phyloP scores from a whole-genome alignment of 176 grass and related monocot genomes.

The Oryza nivara region DNA sequence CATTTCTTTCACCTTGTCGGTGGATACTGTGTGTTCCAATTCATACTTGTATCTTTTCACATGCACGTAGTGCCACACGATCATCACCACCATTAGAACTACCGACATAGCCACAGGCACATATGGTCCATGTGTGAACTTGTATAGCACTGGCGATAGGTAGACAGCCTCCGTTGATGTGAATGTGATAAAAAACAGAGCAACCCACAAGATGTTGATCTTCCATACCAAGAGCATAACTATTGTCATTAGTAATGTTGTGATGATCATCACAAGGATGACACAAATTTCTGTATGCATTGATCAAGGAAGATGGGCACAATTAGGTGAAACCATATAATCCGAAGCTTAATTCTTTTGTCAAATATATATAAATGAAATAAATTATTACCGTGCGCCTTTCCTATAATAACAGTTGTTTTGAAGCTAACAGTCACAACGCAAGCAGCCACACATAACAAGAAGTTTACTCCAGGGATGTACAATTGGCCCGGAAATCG shows the following conservation, averaged over 20 bases:
- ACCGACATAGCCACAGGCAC: slow-evolving; percentile 40
- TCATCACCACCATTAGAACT: slow-evolving; percentile 45
- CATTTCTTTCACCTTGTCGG: slow-evolving; percentile 8
- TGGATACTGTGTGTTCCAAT: slow-evolving; percentile 34
- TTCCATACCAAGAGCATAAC: slow-evolving; percentile 63
- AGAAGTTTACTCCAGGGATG: slow-evolving; percentile 54
- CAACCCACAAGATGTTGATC: slow-evolving; percentile 26
- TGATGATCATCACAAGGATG: slow-evolving; percentile 57
- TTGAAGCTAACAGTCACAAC: slow-evolving; percentile 45
- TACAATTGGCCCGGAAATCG: slow-evolving; percentile 50
- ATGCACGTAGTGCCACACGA: slow-evolving; percentile 52
- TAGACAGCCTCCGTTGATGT: slow-evolving; percentile 41
- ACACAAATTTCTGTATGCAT: slow-evolving; percentile 49
- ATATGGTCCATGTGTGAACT: slow-evolving; percentile 58
- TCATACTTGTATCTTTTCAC: slow-evolving; percentile 48
- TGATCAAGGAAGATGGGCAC: not conserved
- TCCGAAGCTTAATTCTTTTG: no score
- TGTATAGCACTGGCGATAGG: slow-evolving; percentile 51
- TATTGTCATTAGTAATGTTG: slow-evolving; percentile 47
- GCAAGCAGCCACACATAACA: slow-evolving; percentile 41
- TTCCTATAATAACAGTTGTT: slow-evolving; percentile 53
- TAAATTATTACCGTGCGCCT: slow-evolving; percentile 46
- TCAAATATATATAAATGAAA: not conserved
- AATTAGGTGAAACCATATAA: not conserved
- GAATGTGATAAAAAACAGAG: slow-evolving; percentile 33